Base-by-base conservation (phyloP, 176 grass and related monocot species). In the Aegilops bicornis region DNA sequence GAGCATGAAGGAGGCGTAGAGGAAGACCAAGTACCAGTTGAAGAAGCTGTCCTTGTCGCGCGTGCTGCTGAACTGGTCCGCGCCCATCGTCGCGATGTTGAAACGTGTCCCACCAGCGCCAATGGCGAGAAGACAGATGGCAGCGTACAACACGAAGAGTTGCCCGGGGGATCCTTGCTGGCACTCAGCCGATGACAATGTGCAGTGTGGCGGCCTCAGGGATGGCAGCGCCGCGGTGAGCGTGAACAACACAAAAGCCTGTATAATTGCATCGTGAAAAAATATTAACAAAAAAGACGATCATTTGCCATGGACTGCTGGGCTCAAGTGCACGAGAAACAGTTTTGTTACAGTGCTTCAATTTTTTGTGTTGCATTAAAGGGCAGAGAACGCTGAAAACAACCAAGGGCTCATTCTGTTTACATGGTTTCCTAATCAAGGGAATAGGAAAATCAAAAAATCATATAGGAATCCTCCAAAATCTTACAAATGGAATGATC, bases 21-120 rank as follows among this genome's bases (percentile, higher is more conserved):
- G 8, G 56, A 86, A 84, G 43, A 94, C 82, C 83, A 92, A 92
- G 85, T 86, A 97, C 92, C 90, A 97, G 77, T 92, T 94, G 86
- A 97, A 94, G 67, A 77, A 90, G 39, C 88, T 73, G 35, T 91
- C 90, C 22, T 54, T 85, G 71, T 91, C 83, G 27, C 85, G 17
- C 9, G 48, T 24, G 39, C 54, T 5, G 67, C 89, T 86, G 65
- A 94, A 97, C 85, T 94, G 95, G 80, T 76, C 33, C 3, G 94
- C 94, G n/a, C 94, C 94, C 63, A 97, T 84, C 7, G 92, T 94
- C 14, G 83, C 88, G 36, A 82, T 84, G 75, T 91, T 92, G 85
- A 93, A 90, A 71, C 90, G 81, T 48, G 88, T 80, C 22, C 92
- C 95, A 0, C 76, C 95, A 2, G 92, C 88, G 64, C 91, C 89